These are phyloP conservation scores for Pichia sp. DNA, from an alignment of 1,139 yeast species.

Conservation along the genomic window DNA sequence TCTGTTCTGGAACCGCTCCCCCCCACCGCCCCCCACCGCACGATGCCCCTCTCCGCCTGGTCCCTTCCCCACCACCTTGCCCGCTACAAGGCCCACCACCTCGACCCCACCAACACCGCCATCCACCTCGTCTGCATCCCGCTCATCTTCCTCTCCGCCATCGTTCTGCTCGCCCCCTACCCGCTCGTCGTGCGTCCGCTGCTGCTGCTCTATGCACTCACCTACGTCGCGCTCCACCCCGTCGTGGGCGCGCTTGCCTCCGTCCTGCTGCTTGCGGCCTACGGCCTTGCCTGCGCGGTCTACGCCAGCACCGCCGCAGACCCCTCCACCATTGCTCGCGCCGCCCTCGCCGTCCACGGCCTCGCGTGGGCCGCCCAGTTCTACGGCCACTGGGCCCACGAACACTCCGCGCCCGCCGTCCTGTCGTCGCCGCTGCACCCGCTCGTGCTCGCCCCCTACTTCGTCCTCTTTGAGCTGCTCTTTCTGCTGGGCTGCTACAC, in stretches of 20 bases:
- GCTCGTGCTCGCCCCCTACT: conserved; percentile 82
- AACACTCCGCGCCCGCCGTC: conserved; percentile 80
- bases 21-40: not conserved
- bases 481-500: conserved; percentile 57
- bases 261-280: conserved; percentile 69
- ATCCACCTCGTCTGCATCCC: conserved; percentile 84
- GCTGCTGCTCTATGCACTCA: conserved; percentile 35
- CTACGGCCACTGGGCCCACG: conserved; percentile 80
- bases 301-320: conserved; percentile 44
- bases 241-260: conserved; percentile 38
- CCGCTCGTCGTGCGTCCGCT: conserved; percentile 30
- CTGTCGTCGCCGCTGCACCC: conserved; percentile 80
- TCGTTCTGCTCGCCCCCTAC: conserved; percentile 35
- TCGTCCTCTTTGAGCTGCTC: conserved; percentile 72
- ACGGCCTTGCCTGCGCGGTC: conserved; percentile 19
- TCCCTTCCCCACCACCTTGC: conserved; percentile 44
- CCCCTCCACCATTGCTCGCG: conserved; percentile 43
- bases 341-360: conserved; percentile 39
- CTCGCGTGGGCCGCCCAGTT: conserved; percentile 80
- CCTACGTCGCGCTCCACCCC: conserved; percentile 40
- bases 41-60: not conserved
- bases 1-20: too few relatives aligned
- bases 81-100: conserved; percentile 79
- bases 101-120: conserved; percentile 47
- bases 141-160: conserved; percentile 52